These are phyloP conservation scores for Tinospora cordifolia DNA, from an alignment of 164 flowering plant genomes.

Conservation along the genomic window DNA sequence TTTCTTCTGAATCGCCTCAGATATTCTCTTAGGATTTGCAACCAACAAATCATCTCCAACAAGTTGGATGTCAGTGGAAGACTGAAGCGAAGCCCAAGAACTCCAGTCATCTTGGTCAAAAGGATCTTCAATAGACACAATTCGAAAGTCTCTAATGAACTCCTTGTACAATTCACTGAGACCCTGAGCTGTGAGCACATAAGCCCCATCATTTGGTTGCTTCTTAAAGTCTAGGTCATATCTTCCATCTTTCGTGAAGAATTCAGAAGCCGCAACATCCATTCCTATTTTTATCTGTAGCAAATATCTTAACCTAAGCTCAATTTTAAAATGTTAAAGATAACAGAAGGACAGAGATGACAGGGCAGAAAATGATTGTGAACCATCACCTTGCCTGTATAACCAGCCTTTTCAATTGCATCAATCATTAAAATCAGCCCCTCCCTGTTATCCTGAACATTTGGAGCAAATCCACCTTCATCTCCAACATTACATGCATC, in stretches of 20 bases:
- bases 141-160: constrained; percentile 81
- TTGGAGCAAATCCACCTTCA: constrained; percentile 98
- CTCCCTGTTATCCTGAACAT: constrained; percentile 95
- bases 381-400: constrained; percentile 72
- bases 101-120: constrained; percentile 99
- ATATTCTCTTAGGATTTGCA: constrained; percentile 90
- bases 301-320: constrained; percentile 5
- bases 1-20: constrained; percentile 75
- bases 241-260: constrained; percentile 65
- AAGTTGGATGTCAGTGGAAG: constrained; percentile 80
- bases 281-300: constrained; percentile 92
- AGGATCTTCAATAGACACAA: constrained; percentile 99
- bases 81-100: constrained; percentile 74
- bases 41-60: constrained; percentile 98
- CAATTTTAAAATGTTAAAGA: constrained; percentile 4
- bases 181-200: constrained; percentile 54
- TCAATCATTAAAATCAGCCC: constrained; percentile 79
- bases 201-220: constrained; percentile 91
- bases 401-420: constrained; percentile 97
- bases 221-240: constrained; percentile 89
- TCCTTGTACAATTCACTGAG: constrained; percentile 77
- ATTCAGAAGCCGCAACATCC: constrained; percentile 99
- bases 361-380: neutral
- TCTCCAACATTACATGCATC: constrained; percentile 99
- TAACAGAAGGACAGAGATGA: neutral